phyloP scores from a whole-genome alignment of 306 rosid species.

The Senna siamea region DNA sequence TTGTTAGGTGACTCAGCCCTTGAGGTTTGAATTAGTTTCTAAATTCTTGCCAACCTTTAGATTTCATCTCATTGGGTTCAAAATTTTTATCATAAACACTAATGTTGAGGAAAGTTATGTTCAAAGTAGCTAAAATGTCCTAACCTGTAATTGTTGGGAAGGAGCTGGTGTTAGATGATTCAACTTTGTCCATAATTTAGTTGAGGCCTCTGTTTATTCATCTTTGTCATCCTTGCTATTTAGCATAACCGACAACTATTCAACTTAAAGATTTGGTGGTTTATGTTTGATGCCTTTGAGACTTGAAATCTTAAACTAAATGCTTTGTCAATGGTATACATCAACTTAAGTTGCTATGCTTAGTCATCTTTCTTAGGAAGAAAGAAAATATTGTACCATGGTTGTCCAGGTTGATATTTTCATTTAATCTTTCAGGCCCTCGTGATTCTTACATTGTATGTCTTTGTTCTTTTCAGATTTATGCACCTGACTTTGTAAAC shows the following conservation, averaged over 20 bases:
- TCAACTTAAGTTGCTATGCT: slow-evolving; percentile 9
- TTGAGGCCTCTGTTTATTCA: slow-evolving; percentile 7
- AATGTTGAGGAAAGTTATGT: too few relatives aligned
- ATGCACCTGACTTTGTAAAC: slow-evolving; percentile 4
- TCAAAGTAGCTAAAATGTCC: too few relatives aligned
- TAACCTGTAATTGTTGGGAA: too few relatives aligned
- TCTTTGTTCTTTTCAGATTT: slow-evolving; percentile 33
- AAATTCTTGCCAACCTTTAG: slow-evolving; percentile 13
- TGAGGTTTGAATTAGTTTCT: slow-evolving; percentile 9
- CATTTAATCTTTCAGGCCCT: neutral
- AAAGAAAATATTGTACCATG: neutral
- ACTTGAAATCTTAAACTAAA: slow-evolving; percentile 4
- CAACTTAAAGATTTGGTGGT: slow-evolving; percentile 6
- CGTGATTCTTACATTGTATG: slow-evolving; percentile 17
- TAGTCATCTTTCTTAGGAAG: slow-evolving; percentile 27
- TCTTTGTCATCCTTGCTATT: slow-evolving; percentile 15
- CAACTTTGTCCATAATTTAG: slow-evolving; percentile 13
- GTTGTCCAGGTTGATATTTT: slow-evolving; percentile 2
- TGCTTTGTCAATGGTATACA: neutral
- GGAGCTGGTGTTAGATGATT: too few relatives aligned
- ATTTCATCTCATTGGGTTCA: slow-evolving; percentile 4
- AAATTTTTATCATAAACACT: neutral
- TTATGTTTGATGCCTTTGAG: neutral
- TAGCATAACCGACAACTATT: neutral
- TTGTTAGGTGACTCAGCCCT: slow-evolving; percentile 11